These are phyloP conservation scores for Clavariopsis aquatica DNA, from an alignment of 495 filamentous ascomycete genomes.

Conservation along the genomic window DNA sequence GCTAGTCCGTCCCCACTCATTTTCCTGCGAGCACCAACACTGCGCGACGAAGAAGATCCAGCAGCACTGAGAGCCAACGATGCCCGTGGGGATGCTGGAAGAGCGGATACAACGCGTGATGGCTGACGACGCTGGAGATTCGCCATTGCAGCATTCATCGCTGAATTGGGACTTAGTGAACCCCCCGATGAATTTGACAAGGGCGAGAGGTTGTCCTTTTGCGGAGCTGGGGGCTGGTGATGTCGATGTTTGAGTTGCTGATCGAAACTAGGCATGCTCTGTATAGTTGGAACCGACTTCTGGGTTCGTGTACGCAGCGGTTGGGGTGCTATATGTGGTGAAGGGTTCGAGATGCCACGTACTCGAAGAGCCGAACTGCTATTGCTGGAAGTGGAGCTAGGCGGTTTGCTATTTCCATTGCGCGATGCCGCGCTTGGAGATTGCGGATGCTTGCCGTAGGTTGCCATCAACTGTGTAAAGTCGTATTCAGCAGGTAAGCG, in stretches of 20 bases:
- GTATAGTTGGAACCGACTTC: not conserved
- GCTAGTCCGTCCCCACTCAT: conserved; percentile 8
- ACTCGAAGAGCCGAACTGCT: not conserved
- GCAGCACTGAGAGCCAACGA: conserved; percentile 14
- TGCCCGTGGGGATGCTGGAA: conserved; percentile 23
- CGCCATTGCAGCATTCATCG: conserved; percentile 17
- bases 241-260: conserved; percentile 3
- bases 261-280: not conserved
- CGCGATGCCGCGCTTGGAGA: not conserved
- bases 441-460: conserved; percentile 20
- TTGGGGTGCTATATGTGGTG: not conserved
- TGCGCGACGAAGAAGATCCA: not conserved
- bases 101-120: conserved; percentile 4
- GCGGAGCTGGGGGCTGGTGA: not conserved
- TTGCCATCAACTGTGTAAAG: conserved; percentile 25
- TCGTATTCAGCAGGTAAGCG: conserved; percentile 27
- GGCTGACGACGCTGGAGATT: conserved; percentile 21
- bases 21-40: conserved; percentile 4
- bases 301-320: not conserved
- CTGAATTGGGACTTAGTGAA: not conserved
- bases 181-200: not conserved
- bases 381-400: not conserved
- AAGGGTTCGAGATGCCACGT: not conserved
- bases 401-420: not conserved
- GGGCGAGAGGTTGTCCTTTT: not conserved